A percentile compares a stretch with the other conserved stretches of the same genome.
phyloP scores from a whole-genome alignment of 495 filamentous ascomycete genomes.

The Saxophila tyrrhenica region DNA sequence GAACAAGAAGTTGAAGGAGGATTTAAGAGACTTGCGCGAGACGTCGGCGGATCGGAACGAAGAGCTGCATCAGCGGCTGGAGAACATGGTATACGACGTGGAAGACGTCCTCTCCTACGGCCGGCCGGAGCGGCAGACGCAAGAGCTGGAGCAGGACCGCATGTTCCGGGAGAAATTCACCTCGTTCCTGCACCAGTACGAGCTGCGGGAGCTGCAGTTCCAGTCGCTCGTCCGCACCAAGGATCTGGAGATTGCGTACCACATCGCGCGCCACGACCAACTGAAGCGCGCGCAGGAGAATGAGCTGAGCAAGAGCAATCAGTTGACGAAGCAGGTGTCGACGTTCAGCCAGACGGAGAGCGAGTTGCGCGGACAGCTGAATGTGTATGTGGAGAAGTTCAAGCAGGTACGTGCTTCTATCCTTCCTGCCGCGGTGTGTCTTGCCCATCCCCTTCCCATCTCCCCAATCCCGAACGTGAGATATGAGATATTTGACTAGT shows the following conservation, averaged over 20 bases:
- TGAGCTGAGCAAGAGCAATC: constrained; percentile 65
- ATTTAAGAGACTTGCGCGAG: constrained; percentile 76
- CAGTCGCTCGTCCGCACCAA: constrained; percentile 80
- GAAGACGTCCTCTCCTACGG: constrained; percentile 71
- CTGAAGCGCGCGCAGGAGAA: constrained; percentile 77
- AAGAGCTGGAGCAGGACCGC: constrained; percentile 32
- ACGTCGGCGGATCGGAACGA: constrained; percentile 69
- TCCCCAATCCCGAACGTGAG: too few species aligned
- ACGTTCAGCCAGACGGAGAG: constrained; percentile 95
- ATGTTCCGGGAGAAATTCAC: constrained; percentile 87
- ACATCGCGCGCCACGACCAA: constrained; percentile 74
- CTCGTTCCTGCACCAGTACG: constrained; percentile 88
- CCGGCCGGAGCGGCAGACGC: constrained; percentile 52
- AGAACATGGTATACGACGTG: constrained; percentile 60
- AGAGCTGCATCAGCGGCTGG: constrained; percentile 74
- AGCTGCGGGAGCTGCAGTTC: constrained; percentile 85
- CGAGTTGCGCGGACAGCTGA: constrained; percentile 86
- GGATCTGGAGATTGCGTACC: constrained; percentile 89
- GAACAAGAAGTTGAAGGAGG: constrained; percentile 96
- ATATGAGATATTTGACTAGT: neutral
- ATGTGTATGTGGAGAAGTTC: constrained; percentile 98
- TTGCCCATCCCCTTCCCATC: neutral
- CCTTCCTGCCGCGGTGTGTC: neutral
- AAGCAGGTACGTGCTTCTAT: constrained; percentile 69
- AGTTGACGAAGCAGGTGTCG: constrained; percentile 79